Base-by-base conservation (phyloP, 345 rosid genomes). In the Gossypium ekmanianum region DNA sequence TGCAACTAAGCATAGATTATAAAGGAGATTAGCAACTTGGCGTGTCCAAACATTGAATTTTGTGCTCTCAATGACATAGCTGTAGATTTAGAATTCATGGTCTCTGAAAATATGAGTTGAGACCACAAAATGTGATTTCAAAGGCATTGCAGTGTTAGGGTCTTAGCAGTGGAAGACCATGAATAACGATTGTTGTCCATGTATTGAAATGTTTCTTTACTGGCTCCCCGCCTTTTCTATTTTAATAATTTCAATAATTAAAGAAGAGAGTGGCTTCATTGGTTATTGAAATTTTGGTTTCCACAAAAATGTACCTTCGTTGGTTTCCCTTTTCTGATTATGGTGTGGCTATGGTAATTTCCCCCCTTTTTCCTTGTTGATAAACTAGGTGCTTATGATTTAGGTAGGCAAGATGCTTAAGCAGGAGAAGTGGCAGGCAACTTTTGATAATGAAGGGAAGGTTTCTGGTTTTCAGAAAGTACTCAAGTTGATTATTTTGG, bases 381-480 rank as follows among this genome's bases (percentile, higher is more conserved):
- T 52, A 43, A 54, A 44, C 54, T 26, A 2, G 20, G 45, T 67
- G 13, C 24, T 56, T 56, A 67, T 75, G 43, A 47, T 69, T 73
- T 89, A 91, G 97, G 81, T 88, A 61, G 82, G 83, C 79, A 92
- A 84, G 88, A 89, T 89, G 91, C 98, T 91, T 83, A 92, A 91
- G 85, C 94, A 89, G 16, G 94, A 90, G 71, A 94, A 92, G 85
- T 94, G 97, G 97, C 92, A 86, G 18, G 84, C 91, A 67, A 75
- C 75, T 83, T 94, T 91, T 85, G 95, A 90, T 77, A 72, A 83
- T 41, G 88, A 91, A 47, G 98, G 98, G 76, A 94, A 91, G 84
- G 91, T 87, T 84, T 80, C 81, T 59, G 85, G 87, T 81, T 94
- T 94, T 72, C 92, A 78, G 65, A 94, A 94, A 83, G 95, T 83